Percentiles rank a stretch among this genome's conserved stretches.
phyloP scores from a whole-genome alignment of 1,139 yeast genomes.

The Debaryomyces nepalensis region DNA sequence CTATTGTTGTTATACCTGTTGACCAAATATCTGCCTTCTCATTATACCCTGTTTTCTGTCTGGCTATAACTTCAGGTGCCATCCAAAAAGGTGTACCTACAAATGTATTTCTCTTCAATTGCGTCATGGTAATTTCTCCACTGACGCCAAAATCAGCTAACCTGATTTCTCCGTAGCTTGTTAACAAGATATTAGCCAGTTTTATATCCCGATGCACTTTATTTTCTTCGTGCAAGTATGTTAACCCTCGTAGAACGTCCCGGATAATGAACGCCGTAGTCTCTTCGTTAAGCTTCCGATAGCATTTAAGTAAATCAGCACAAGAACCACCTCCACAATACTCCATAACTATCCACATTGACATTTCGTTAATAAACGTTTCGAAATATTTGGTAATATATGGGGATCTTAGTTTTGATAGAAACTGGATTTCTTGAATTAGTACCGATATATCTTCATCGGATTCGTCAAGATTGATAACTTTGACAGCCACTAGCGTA shows the following conservation, averaged over 20 bases:
- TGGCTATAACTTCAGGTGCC: conserved; percentile 83
- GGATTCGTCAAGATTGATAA: conserved; percentile 73
- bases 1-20: conserved; percentile 80
- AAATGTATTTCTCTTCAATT: conserved; percentile 66
- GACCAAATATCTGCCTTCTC: conserved; percentile 91
- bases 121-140: conserved; percentile 71
- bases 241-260: conserved; percentile 65
- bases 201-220: conserved; percentile 87
- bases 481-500: conserved; percentile 74
- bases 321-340: conserved; percentile 93
- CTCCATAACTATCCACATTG: conserved; percentile 91
- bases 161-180: conserved; percentile 65
- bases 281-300: conserved; percentile 58
- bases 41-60: conserved; percentile 60
- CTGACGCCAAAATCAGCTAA: conserved; percentile 89
- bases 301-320: conserved; percentile 65
- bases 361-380: conserved; percentile 63
- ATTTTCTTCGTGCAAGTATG: conserved; percentile 70
- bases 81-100: conserved; percentile 95
- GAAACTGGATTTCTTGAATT: conserved; percentile 74
- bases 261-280: conserved; percentile 61
- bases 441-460: conserved; percentile 72
- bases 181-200: conserved; percentile 78
- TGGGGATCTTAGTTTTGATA: conserved; percentile 66
- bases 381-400: conserved; percentile 68